phyloP scores from a whole-genome alignment of 176 grass and related monocot genomes.

The Pharus latifolius region DNA sequence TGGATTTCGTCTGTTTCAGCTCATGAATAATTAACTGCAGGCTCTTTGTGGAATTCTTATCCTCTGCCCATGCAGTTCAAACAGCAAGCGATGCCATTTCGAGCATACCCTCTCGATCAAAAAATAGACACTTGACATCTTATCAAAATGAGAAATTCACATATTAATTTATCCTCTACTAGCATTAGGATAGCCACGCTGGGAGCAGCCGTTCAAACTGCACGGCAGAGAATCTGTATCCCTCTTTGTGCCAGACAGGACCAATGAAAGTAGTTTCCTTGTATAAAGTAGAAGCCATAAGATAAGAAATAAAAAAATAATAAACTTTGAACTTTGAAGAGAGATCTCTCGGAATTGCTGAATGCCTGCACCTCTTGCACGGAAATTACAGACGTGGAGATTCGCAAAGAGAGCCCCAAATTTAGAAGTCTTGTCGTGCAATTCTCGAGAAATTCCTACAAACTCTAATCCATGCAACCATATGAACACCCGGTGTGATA shows the following conservation, averaged over 20 bases:
- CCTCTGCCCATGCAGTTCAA: constrained; percentile 8
- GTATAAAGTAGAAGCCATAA: background rate
- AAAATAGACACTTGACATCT: background rate
- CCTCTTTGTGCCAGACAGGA: background rate
- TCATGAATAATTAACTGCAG: constrained; percentile 15
- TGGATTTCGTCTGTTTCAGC: constrained; percentile 3
- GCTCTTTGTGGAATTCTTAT: constrained; percentile 4
- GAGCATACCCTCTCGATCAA: background rate
- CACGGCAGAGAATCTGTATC: background rate
- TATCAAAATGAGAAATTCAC: background rate
- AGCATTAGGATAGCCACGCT: background rate
- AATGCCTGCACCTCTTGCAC: background rate
- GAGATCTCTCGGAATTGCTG: constrained; percentile 22
- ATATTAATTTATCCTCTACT: too few species aligned
- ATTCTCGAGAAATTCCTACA: constrained; percentile 17
- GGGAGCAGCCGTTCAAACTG: background rate
- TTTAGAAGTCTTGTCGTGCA: constrained; percentile 10
- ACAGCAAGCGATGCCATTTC: background rate
- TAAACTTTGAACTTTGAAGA: background rate
- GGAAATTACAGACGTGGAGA: constrained; percentile 8
- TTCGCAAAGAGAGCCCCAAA: constrained; percentile 5
- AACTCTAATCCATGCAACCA: background rate
- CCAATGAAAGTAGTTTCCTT: background rate
- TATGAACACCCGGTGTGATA: background rate
- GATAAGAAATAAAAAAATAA: background rate